A percentile compares a stretch with the other conserved stretches of the same genome.
Conservation (phyloP, 2,329 filamentous ascomycete genomes). For the Diaporthe sp. region DNA sequence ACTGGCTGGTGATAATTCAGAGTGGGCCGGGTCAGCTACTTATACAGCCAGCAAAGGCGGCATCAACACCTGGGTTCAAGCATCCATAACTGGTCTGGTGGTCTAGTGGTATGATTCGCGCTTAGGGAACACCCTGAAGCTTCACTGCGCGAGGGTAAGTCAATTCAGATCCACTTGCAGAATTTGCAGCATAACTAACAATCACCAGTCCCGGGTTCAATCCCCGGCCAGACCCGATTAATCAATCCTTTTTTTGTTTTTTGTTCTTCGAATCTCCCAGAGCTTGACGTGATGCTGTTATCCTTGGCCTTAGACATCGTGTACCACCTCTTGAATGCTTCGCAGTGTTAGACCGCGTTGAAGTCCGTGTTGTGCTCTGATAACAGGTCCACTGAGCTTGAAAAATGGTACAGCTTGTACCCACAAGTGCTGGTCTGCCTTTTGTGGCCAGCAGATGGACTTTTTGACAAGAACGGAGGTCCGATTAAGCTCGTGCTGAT, state of each 20-base stretch:
- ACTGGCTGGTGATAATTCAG: not conserved
- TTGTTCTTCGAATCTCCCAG: not conserved
- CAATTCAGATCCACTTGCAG: constrained; percentile 20
- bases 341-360: not conserved
- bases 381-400: not conserved
- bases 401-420: not conserved
- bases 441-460: not conserved
- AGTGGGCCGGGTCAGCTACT: not conserved
- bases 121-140: constrained; percentile 29
- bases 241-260: not conserved
- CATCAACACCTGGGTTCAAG: not conserved
- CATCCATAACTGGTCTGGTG: constrained; percentile 1
- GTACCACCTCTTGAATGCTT: too few species aligned
- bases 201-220: constrained; percentile 31
- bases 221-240: constrained; percentile 32
- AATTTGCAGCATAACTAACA: constrained; percentile 11
- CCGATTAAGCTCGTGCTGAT: not conserved
- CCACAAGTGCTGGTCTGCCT: not conserved
- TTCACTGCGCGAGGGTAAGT: constrained; percentile 26
- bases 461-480: not conserved
- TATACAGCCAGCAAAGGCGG: not conserved
- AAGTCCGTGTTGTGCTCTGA: not conserved
- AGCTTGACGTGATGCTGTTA: not conserved
- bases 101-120: constrained; percentile 31
- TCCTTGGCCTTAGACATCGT: not conserved